Conservation (phyloP, 805 yeast genomes). For the Cyberlindnera euphorbiae region DNA sequence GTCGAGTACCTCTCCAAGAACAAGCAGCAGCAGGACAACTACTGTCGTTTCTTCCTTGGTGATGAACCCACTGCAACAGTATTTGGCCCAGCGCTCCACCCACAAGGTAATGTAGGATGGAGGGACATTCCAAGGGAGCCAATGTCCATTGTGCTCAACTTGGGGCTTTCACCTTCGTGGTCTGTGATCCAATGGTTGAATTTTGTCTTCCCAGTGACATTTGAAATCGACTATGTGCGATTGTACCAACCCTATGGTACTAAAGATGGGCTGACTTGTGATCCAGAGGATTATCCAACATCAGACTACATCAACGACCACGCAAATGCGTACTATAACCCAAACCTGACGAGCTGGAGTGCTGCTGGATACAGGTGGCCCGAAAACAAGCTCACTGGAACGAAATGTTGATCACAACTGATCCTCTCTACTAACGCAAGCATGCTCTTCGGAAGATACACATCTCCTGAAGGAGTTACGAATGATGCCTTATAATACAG, state of each 20-base stretch:
- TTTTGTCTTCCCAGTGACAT: slow-evolving; percentile 37
- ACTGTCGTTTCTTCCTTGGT: slow-evolving; percentile 40
- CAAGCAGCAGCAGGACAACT: slow-evolving; percentile 22
- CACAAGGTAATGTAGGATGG: slow-evolving; percentile 48
- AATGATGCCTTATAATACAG: no score
- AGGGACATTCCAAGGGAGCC: slow-evolving; percentile 46
- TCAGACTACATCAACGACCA: slow-evolving; percentile 39
- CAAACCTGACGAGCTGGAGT: slow-evolving; percentile 40
- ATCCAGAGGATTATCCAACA: slow-evolving; percentile 45
- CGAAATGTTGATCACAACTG: slow-evolving; percentile 6
- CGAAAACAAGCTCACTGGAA: slow-evolving; percentile 30
- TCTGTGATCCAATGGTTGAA: slow-evolving; percentile 46
- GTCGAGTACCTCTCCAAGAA: slow-evolving; percentile 38
- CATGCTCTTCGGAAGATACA: no score
- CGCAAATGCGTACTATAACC: slow-evolving; percentile 36
- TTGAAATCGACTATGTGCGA: slow-evolving; percentile 43
- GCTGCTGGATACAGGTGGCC: slow-evolving; percentile 42
- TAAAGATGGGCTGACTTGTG: slow-evolving; percentile 38
- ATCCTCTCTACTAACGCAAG: no score
- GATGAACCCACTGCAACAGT: slow-evolving; percentile 42
- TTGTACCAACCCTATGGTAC: slow-evolving; percentile 42
- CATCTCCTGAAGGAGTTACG: no score
- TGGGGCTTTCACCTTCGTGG: slow-evolving; percentile 49
- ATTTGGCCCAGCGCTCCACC: slow-evolving; percentile 38
- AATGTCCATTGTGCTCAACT: slow-evolving; percentile 43